These are phyloP conservation scores for Arthrocladium fulminans DNA, from an alignment of 2,329 filamentous ascomycete genomes.

Conservation along the genomic window DNA sequence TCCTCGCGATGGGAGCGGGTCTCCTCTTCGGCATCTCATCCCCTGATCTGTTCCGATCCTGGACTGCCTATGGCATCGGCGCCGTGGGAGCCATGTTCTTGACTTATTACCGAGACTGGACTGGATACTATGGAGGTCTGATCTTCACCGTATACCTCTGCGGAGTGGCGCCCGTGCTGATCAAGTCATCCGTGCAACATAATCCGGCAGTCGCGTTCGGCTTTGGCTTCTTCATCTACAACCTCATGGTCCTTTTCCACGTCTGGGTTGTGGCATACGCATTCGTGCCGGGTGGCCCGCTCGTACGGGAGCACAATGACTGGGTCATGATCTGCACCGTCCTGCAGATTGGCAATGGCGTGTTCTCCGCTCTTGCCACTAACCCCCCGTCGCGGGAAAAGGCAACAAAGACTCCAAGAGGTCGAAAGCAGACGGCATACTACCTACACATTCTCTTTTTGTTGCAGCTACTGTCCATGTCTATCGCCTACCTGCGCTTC, in stretches of 20 bases:
- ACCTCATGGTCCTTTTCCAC: slow-evolving; percentile 90
- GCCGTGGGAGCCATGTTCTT: slow-evolving; percentile 69
- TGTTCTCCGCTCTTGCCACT: slow-evolving; percentile 57
- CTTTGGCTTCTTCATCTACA: slow-evolving; percentile 81
- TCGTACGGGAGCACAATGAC: slow-evolving; percentile 89
- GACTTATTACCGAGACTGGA: slow-evolving; percentile 72
- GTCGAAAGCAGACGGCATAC: slow-evolving; percentile 52
- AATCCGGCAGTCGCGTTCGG: slow-evolving; percentile 75
- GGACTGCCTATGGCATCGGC: slow-evolving; percentile 70
- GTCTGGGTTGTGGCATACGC: slow-evolving; percentile 98
- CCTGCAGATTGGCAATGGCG: slow-evolving; percentile 71
- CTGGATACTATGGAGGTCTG: slow-evolving; percentile 78
- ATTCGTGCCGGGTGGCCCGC: slow-evolving; percentile 87
- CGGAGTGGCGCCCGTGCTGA: slow-evolving; percentile 66
- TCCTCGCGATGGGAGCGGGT: slow-evolving; percentile 78
- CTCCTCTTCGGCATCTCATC: slow-evolving; percentile 66
- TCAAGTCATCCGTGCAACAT: slow-evolving; percentile 67
- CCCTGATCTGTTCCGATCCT: slow-evolving; percentile 63
- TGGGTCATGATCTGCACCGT: slow-evolving; percentile 89
- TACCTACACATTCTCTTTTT: slow-evolving; percentile 63
- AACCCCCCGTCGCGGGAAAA: slow-evolving; percentile 34
- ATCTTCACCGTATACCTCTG: slow-evolving; percentile 68
- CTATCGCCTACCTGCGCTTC: slow-evolving; percentile 80
- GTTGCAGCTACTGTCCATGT: slow-evolving; percentile 71
- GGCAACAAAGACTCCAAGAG: slow-evolving; percentile 31